Conservation (phyloP, 768 basidiomycete genomes). For the Termitomyces sp. region DNA sequence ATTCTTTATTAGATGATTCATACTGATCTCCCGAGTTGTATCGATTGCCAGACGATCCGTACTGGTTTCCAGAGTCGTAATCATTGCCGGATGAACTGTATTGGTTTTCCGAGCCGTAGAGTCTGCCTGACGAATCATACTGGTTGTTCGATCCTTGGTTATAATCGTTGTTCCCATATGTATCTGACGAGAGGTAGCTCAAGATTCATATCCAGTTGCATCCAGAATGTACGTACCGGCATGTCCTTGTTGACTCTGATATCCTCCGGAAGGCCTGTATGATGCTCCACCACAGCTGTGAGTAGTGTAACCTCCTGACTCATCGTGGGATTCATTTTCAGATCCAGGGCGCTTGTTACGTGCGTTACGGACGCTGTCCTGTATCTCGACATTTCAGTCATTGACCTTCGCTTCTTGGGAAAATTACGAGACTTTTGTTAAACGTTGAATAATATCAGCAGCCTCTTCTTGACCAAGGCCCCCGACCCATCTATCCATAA, state of each 20-base stretch:
- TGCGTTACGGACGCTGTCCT: slow-evolving; percentile 51
- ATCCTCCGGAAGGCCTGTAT: slow-evolving; percentile 8
- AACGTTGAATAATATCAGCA: slow-evolving; percentile 35
- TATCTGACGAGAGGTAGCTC: neutral
- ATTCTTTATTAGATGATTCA: neutral
- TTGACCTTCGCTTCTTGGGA: neutral
- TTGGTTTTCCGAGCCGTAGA: slow-evolving; percentile 2
- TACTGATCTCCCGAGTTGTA: slow-evolving; percentile 2
- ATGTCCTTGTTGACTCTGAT: slow-evolving; percentile 11
- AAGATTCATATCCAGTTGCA: neutral
- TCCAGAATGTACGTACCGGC: neutral
- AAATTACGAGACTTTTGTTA: slow-evolving; percentile 42
- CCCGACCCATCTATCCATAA: slow-evolving; percentile 48
- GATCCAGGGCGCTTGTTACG: slow-evolving; percentile 53
- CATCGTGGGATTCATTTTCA: slow-evolving; percentile 31
- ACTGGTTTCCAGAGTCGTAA: neutral
- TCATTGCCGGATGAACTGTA: slow-evolving; percentile 2
- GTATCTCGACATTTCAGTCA: neutral
- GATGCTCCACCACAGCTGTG: slow-evolving; percentile 8
- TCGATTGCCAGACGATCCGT: slow-evolving; percentile 4
- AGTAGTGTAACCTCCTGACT: slow-evolving; percentile 22
- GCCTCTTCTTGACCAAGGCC: slow-evolving; percentile 39
- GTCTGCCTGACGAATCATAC: slow-evolving; percentile 1
- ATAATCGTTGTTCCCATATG: neutral
- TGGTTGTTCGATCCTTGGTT: neutral